These are phyloP conservation scores for Leptomonas seymouri DNA, from an alignment of 208 protist species.

Conservation along the genomic window DNA sequence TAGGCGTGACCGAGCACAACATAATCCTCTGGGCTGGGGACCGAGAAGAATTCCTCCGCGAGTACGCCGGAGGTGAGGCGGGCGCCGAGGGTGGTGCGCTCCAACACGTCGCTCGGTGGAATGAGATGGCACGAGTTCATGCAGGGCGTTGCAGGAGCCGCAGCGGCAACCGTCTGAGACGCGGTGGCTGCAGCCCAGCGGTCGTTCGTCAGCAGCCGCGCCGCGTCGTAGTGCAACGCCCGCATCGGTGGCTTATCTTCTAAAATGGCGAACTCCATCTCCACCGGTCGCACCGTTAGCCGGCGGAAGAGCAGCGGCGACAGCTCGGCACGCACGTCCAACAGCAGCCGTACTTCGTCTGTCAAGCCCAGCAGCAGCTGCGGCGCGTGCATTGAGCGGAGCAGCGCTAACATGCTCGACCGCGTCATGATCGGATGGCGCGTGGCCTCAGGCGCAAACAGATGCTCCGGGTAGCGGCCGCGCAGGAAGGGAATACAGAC, in stretches of 20 bases:
- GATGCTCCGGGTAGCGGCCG: constrained; percentile 60
- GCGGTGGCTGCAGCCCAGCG: constrained; percentile 36
- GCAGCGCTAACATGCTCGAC: constrained; percentile 56
- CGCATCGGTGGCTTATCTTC: constrained; percentile 75
- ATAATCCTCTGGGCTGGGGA: constrained; percentile 61
- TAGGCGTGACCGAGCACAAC: constrained; percentile 70
- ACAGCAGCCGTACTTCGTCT: constrained; percentile 44
- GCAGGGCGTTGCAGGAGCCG: background rate
- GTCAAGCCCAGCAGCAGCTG: constrained; percentile 77
- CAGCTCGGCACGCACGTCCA: constrained; percentile 66
- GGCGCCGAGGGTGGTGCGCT: constrained; percentile 60
- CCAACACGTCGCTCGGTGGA: constrained; percentile 40
- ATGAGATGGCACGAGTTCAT: constrained; percentile 11
- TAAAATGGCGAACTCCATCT: constrained; percentile 66
- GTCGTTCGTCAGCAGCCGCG: constrained; percentile 67
- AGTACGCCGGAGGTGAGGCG: constrained; percentile 61
- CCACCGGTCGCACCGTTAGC: constrained; percentile 68
- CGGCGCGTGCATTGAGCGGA: constrained; percentile 62
- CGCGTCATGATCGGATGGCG: constrained; percentile 79
- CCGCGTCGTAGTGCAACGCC: constrained; percentile 73
- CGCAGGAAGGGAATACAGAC: constrained; percentile 86
- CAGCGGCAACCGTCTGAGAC: background rate
- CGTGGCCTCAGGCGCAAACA: constrained; percentile 55
- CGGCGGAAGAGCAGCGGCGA: constrained; percentile 76
- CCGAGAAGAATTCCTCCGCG: constrained; percentile 69